Evolutionary conservation across 2,329 filamentous ascomycete genomes (phyloP).

Genomic region (Botrytis cinerea): DNA sequence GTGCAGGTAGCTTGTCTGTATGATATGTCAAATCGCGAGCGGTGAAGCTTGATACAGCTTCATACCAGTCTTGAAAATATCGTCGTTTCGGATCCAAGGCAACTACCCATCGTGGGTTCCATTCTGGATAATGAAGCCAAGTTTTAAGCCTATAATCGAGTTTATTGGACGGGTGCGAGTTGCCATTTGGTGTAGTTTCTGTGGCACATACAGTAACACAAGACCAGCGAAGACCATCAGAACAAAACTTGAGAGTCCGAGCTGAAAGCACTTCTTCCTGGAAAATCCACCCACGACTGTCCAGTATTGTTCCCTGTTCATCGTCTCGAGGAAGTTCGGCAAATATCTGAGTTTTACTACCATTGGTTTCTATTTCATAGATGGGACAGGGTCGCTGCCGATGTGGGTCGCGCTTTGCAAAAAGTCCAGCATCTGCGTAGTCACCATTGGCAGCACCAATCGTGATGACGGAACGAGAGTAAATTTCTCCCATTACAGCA

Average conservation of each 20-base stretch:
- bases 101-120: neutral
- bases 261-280: neutral
- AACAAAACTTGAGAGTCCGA: neutral
- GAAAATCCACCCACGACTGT: neutral
- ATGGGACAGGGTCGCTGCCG: neutral
- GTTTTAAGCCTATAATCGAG: neutral
- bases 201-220: neutral
- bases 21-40: neutral
- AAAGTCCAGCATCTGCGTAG: slow-evolving; percentile 32
- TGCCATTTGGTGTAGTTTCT: neutral
- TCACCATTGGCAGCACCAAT: neutral
- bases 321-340: neutral
- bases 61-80: neutral
- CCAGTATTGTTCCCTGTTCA: neutral
- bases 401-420: neutral
- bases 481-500: neutral
- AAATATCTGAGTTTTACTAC: neutral
- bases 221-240: neutral
- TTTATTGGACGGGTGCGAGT: neutral
- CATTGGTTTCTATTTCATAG: neutral
- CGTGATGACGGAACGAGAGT: neutral
- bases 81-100: neutral
- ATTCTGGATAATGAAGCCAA: neutral
- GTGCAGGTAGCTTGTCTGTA: neutral
- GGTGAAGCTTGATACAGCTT: neutral